Evolutionary conservation across 2,329 filamentous ascomycete species (phyloP).

Genomic region (Herpotrichia juniperi): DNA sequence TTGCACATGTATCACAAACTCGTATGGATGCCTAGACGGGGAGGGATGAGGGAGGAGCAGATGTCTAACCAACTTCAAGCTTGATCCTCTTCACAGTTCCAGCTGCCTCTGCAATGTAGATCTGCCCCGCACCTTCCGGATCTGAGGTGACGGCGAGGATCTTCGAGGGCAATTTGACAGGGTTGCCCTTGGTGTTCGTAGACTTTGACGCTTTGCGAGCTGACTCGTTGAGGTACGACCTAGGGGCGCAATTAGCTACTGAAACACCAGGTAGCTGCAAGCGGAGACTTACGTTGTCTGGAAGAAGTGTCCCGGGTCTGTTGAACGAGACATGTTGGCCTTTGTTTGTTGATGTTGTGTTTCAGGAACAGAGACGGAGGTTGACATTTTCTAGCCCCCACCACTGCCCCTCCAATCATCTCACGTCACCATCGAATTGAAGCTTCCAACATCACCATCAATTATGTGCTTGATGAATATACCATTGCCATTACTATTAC

Average conservation of each 20-base stretch:
- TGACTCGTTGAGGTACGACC: slow-evolving; percentile 57
- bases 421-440: background rate
- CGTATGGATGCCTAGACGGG: background rate
- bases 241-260: slow-evolving; percentile 37
- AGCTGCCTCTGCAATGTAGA: slow-evolving; percentile 88
- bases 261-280: slow-evolving; percentile 12
- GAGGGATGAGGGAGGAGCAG: slow-evolving; percentile 14
- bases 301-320: slow-evolving; percentile 84
- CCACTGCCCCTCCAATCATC: slow-evolving; percentile 5
- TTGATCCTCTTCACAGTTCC: slow-evolving; percentile 77
- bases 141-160: slow-evolving; percentile 76
- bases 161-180: slow-evolving; percentile 83
- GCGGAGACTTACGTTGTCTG: slow-evolving; percentile 76
- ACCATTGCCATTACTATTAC: slow-evolving; percentile 4
- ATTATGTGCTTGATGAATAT: background rate
- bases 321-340: slow-evolving; percentile 44
- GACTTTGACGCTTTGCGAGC: slow-evolving; percentile 71
- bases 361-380: slow-evolving; percentile 7
- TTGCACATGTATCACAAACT: background rate
- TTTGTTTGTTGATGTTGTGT: slow-evolving; percentile 22
- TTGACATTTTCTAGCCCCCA: slow-evolving; percentile 1
- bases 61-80: slow-evolving; percentile 70
- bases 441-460: background rate
- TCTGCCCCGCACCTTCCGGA: slow-evolving; percentile 63
- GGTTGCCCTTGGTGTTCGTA: slow-evolving; percentile 84